phyloP scores from a whole-genome alignment of 2,329 filamentous ascomycete genomes.

The Podosphaera fusca region DNA sequence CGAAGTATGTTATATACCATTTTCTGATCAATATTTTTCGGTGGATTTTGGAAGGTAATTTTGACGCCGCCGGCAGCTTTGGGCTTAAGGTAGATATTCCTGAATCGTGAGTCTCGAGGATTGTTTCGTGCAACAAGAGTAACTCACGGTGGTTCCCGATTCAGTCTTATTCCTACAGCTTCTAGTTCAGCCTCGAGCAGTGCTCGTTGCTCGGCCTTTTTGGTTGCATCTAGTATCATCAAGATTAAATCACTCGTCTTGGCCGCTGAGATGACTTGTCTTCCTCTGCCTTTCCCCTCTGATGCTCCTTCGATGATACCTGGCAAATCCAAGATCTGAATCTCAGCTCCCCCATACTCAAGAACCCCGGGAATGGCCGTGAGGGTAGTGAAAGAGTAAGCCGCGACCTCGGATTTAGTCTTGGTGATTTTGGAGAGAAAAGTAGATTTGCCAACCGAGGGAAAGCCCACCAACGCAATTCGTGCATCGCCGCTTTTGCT shows the following conservation, averaged over 20 bases:
- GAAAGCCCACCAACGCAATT: slow-evolving; percentile 95
- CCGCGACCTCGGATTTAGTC: slow-evolving; percentile 85
- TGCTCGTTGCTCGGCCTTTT: slow-evolving; percentile 78
- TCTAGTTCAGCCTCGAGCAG: slow-evolving; percentile 82
- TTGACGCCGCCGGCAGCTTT: slow-evolving; percentile 98
- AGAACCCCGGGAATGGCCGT: slow-evolving; percentile 94
- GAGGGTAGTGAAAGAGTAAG: slow-evolving; percentile 91
- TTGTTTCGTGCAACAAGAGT: neutral
- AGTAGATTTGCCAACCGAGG: slow-evolving; percentile 94
- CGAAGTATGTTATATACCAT: slow-evolving; percentile 95
- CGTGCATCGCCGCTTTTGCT: slow-evolving; percentile 91
- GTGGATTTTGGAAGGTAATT: slow-evolving; percentile 78
- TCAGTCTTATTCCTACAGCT: slow-evolving; percentile 81
- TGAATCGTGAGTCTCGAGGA: slow-evolving; percentile 15
- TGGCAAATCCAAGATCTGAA: slow-evolving; percentile 89
- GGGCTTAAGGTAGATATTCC: slow-evolving; percentile 88
- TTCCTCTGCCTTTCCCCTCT: slow-evolving; percentile 83
- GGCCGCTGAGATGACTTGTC: slow-evolving; percentile 91
- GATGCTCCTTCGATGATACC: slow-evolving; percentile 95
- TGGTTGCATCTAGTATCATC: slow-evolving; percentile 93
- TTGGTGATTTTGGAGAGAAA: slow-evolving; percentile 98
- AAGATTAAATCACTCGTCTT: slow-evolving; percentile 95
- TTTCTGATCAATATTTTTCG: slow-evolving; percentile 85
- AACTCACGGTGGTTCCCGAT: slow-evolving; percentile 66
- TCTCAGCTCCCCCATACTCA: slow-evolving; percentile 93